Evolutionary conservation across 106 monocot species (phyloP).

Genomic region (Dactylorhiza incarnata): DNA sequence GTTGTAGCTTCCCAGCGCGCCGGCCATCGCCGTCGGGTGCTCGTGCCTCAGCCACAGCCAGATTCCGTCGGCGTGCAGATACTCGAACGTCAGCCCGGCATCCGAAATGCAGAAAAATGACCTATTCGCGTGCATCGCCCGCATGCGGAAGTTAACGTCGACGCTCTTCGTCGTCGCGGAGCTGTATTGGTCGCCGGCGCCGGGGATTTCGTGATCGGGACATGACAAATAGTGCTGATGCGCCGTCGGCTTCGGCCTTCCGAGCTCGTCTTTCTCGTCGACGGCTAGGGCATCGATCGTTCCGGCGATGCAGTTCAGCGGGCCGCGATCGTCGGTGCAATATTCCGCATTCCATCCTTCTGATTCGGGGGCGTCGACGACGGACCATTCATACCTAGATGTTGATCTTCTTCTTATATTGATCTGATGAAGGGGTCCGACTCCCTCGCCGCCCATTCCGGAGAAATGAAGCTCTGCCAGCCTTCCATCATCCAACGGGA

Average conservation of each 20-base stretch:
- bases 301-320: conserved; percentile 70
- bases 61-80: conserved; percentile 34
- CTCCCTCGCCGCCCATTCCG: conserved; percentile 46
- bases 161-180: conserved; percentile 44
- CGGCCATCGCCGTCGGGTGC: conserved; percentile 39
- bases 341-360: conserved; percentile 98
- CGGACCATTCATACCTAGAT: conserved; percentile 71
- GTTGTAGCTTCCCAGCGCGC: conserved; percentile 70
- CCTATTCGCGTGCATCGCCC: conserved; percentile 62
- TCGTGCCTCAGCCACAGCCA: conserved; percentile 89
- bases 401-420: conserved; percentile 37
- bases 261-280: conserved; percentile 24
- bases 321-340: conserved; percentile 68
- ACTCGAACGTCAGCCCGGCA: conserved; percentile 57
- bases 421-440: conserved; percentile 38
- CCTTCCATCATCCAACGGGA: conserved; percentile 79
- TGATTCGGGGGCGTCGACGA: conserved; percentile 75
- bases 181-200: too few species aligned
- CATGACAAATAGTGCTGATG: conserved; percentile 36
- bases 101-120: conserved; percentile 75
- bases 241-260: conserved; percentile 19
- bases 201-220: conserved; percentile 5
- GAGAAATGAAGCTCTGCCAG: conserved; percentile 74
- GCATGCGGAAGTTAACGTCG: conserved; percentile 45
- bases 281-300: conserved; percentile 25